Evolutionary conservation across 164 flowering plant species (phyloP).

Genomic region (Piper longum): DNA sequence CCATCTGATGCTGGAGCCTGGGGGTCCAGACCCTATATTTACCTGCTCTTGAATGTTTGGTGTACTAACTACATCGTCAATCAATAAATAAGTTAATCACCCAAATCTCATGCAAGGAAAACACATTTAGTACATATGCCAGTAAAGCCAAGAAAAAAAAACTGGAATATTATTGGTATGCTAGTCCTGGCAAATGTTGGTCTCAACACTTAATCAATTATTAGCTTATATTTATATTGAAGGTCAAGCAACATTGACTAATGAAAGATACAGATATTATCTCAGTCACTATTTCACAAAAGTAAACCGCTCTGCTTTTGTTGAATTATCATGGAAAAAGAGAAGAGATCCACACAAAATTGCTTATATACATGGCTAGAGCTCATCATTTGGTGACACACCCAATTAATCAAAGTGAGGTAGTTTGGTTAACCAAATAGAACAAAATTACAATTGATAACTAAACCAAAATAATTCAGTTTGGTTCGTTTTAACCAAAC

Average conservation of each 20-base stretch:
- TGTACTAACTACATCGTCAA: constrained; percentile 36
- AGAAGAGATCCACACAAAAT: background rate
- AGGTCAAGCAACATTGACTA: background rate
- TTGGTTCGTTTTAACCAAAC: no score
- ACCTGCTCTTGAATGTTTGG: constrained; percentile 70
- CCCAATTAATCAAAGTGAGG: no score
- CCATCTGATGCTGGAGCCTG: constrained; percentile 78
- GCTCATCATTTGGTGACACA: no score
- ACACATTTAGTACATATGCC: background rate
- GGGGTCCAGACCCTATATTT: constrained; percentile 77
- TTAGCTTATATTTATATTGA: background rate
- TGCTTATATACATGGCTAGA: background rate
- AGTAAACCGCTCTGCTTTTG: background rate
- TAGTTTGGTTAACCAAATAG: no score
- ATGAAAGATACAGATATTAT: no score
- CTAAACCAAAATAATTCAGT: no score
- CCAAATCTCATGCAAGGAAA: background rate
- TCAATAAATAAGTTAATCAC: background rate
- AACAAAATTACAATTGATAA: no score
- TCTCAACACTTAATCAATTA: background rate
- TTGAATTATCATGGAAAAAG: background rate
- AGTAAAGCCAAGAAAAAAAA: no score
- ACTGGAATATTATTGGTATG: no score
- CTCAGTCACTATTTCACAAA: background rate
- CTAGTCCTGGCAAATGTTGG: background rate